Evolutionary conservation across 768 basidiomycete genomes (phyloP).

Genomic region (Lyophyllum shimeji): DNA sequence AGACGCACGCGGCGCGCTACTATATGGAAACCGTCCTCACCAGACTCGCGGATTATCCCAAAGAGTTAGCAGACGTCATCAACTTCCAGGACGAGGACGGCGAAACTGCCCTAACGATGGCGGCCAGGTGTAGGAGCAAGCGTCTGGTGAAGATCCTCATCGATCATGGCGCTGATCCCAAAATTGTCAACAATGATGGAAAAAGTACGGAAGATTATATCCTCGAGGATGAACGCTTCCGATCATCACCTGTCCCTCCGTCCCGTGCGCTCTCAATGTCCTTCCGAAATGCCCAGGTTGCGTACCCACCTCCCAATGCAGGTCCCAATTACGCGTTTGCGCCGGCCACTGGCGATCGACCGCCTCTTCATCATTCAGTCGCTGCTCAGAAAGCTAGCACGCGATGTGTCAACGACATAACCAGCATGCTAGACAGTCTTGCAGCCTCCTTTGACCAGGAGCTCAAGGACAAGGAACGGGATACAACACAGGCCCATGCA

Average conservation of each 20-base stretch:
- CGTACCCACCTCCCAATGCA: conserved; percentile 39
- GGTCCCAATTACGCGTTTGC: conserved; percentile 35
- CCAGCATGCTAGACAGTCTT: conserved; percentile 82
- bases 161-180: conserved; percentile 95
- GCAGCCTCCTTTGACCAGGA: conserved; percentile 92
- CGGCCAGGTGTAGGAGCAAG: conserved; percentile 93
- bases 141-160: conserved; percentile 93
- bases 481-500: conserved; percentile 86
- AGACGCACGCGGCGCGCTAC: conserved; percentile 96
- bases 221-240: conserved; percentile 95
- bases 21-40: conserved; percentile 96
- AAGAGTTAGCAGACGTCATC: conserved; percentile 95
- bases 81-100: conserved; percentile 99
- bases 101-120: conserved; percentile 95
- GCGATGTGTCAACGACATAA: conserved; percentile 80
- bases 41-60: conserved; percentile 88
- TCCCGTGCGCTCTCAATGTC: conserved; percentile 69
- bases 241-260: conserved; percentile 82
- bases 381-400: conserved; percentile 87
- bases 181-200: conserved; percentile 90
- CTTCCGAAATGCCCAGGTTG: conserved; percentile 68
- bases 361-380: conserved; percentile 80
- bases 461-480: conserved; percentile 87
- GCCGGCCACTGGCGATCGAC: conserved; percentile 57
- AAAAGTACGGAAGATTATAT: conserved; percentile 99